Percentiles rank a stretch among this genome's conserved stretches.
phyloP scores from a whole-genome alignment of 371 early-diverging fungal genomes.

The Lichtheimia ramosa region DNA sequence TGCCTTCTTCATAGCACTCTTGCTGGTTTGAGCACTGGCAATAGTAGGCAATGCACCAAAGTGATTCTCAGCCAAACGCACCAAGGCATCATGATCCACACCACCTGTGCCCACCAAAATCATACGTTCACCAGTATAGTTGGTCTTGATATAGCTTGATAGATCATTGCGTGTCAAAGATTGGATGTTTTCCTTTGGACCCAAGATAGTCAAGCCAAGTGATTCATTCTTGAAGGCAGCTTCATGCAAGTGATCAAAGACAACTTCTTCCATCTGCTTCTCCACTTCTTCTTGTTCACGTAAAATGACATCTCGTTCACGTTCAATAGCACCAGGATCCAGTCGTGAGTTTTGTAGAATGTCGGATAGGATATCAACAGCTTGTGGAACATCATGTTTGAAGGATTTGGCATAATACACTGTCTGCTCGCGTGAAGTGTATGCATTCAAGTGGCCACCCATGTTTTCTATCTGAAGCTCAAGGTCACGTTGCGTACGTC shows the following conservation, averaged over 20 bases:
- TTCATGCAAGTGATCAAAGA: slow-evolving; percentile 78
- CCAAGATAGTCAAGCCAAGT: slow-evolving; percentile 93
- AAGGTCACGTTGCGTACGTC: slow-evolving; percentile 84
- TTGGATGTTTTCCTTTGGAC: slow-evolving; percentile 90
- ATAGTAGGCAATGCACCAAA: slow-evolving; percentile 75
- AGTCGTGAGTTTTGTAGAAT: slow-evolving; percentile 91
- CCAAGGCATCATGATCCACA: slow-evolving; percentile 92
- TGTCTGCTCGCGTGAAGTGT: slow-evolving; percentile 98
- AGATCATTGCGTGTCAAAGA: slow-evolving; percentile 84
- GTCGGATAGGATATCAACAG: slow-evolving; percentile 93
- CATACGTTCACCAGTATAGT: slow-evolving; percentile 97
- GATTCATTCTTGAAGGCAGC: slow-evolving; percentile 91
- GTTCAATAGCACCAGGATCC: slow-evolving; percentile 78
- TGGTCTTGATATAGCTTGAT: slow-evolving; percentile 78
- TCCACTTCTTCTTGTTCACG: slow-evolving; percentile 96
- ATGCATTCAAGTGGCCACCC: slow-evolving; percentile 97
- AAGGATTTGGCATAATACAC: slow-evolving; percentile 96
- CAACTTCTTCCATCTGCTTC: slow-evolving; percentile 95
- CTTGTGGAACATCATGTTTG: slow-evolving; percentile 79
- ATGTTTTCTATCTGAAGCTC: slow-evolving; percentile 96
- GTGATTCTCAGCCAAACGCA: slow-evolving; percentile 86
- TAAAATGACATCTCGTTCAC: slow-evolving; percentile 93
- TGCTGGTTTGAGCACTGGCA: slow-evolving; percentile 43
- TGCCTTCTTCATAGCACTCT: slow-evolving; percentile 59
- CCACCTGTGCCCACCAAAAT: slow-evolving; percentile 94